A percentile compares a stretch with the other conserved stretches of the same genome.
phyloP scores from a whole-genome alignment of 345 rosid genomes.

The Linum tenue region DNA sequence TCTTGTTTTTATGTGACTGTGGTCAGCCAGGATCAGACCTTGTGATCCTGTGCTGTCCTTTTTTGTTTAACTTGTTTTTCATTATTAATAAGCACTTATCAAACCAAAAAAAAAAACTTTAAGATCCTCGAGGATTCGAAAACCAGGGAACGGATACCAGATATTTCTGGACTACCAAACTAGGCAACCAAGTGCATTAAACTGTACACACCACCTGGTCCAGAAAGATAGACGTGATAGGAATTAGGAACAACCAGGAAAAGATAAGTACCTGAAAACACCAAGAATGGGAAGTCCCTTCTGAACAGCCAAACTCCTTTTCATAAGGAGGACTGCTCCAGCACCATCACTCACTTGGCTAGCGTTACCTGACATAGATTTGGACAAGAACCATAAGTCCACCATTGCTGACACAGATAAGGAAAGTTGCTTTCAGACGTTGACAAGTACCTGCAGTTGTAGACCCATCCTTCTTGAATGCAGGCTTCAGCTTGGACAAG shows the following conservation, averaged over 20 bases:
- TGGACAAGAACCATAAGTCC: neutral
- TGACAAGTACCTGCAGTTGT: conserved; percentile 75
- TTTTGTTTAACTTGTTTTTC: too few relatives aligned
- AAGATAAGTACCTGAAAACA: conserved; percentile 55
- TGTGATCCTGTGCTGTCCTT: too few relatives aligned
- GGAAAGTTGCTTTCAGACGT: neutral
- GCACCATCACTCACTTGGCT: conserved; percentile 96
- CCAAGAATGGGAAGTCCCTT: conserved; percentile 85
- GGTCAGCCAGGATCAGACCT: too few relatives aligned
- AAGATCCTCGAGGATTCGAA: too few relatives aligned
- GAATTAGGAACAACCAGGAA: neutral
- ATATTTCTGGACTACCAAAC: too few relatives aligned
- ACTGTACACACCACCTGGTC: too few relatives aligned
- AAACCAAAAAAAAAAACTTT: too few relatives aligned
- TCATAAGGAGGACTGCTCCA: conserved; percentile 93
- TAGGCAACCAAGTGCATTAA: too few relatives aligned
- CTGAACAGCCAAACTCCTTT: conserved; percentile 64
- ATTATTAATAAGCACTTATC: too few relatives aligned
- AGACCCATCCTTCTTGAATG: conserved; percentile 79
- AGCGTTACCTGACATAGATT: conserved; percentile 53
- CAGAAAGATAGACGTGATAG: neutral
- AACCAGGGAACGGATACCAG: too few relatives aligned
- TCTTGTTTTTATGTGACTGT: too few relatives aligned
- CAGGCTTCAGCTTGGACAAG: conserved; percentile 60
- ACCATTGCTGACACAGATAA: neutral